These are phyloP conservation scores for Hypoxylon sp. DNA, from an alignment of 2,329 filamentous ascomycete genomes.

Conservation along the genomic window DNA sequence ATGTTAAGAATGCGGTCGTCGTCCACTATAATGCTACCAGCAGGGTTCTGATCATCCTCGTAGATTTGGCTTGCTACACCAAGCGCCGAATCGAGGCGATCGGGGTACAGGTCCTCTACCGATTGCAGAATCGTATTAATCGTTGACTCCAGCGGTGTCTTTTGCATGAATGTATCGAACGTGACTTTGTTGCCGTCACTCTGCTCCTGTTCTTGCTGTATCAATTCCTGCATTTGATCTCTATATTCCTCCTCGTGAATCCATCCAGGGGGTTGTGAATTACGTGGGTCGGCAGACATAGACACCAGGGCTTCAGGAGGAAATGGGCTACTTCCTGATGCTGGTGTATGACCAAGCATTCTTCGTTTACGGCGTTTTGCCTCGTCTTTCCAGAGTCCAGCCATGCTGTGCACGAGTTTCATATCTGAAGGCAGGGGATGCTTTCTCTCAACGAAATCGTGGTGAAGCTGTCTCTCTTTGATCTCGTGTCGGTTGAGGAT, in stretches of 20 bases:
- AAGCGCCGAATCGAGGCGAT: constrained; percentile 66
- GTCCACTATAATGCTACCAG: constrained; percentile 71
- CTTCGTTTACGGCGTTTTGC: constrained; percentile 79
- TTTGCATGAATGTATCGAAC: constrained; percentile 75
- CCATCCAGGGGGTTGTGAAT: constrained; percentile 82
- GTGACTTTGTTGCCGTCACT: constrained; percentile 58
- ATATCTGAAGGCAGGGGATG: constrained; percentile 73
- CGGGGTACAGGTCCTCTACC: constrained; percentile 86
- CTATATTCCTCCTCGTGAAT: constrained; percentile 90
- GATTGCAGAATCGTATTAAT: constrained; percentile 86
- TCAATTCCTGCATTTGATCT: constrained; percentile 71
- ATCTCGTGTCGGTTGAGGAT: constrained; percentile 86
- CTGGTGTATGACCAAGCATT: constrained; percentile 72
- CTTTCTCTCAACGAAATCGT: constrained; percentile 83
- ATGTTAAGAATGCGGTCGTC: constrained; percentile 66
- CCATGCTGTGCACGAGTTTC: constrained; percentile 94
- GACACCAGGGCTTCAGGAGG: constrained; percentile 83
- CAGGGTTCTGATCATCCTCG: constrained; percentile 49
- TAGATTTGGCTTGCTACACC: constrained; percentile 53
- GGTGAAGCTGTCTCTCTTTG: constrained; percentile 81
- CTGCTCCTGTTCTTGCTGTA: constrained; percentile 70
- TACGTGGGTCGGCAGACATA: constrained; percentile 86
- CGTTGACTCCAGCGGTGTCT: constrained; percentile 62
- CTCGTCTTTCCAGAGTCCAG: constrained; percentile 91
- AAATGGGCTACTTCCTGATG: constrained; percentile 79